A percentile compares a stretch with the other conserved stretches of the same genome.
phyloP scores from a whole-genome alignment of 768 basidiomycete species.

The Lactifluus hygrophoroides region DNA sequence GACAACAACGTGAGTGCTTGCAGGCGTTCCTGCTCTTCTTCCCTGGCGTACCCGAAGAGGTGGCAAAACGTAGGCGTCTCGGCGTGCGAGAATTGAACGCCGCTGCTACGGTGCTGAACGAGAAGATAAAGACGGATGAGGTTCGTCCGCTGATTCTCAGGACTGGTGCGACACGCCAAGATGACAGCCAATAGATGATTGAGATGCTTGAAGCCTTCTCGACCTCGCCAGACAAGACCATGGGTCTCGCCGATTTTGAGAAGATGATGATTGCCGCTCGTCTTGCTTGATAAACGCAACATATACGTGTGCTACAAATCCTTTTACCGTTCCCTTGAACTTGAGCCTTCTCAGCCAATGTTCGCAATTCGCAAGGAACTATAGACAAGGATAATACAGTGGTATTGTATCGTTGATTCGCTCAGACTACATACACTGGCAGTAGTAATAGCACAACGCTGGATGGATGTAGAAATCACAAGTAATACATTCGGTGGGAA shows the following conservation, averaged over 20 bases:
- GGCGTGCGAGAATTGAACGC: slow-evolving; percentile 58
- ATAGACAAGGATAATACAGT: not conserved
- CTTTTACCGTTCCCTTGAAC: not conserved
- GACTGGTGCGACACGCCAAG: not conserved
- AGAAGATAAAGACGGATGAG: slow-evolving; percentile 68
- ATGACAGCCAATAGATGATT: slow-evolving; percentile 41
- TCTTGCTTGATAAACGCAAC: slow-evolving; percentile 32
- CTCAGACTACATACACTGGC: too few species aligned
- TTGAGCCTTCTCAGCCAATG: not conserved
- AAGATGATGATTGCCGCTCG: slow-evolving; percentile 62
- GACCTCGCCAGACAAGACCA: slow-evolving; percentile 55
- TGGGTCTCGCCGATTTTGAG: slow-evolving; percentile 62
- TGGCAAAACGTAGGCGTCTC: slow-evolving; percentile 45
- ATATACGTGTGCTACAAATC: not conserved
- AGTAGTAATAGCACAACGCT: not conserved
- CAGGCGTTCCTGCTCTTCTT: slow-evolving; percentile 70
- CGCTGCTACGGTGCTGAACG: slow-evolving; percentile 54
- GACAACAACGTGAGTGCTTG: slow-evolving; percentile 47
- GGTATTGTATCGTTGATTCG: not conserved
- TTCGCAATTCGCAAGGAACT: not conserved
- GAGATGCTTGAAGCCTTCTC: slow-evolving; percentile 80
- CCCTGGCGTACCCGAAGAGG: slow-evolving; percentile 39
- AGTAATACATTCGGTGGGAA: not conserved
- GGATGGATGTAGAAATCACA: not conserved
- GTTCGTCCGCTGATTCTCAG: slow-evolving; percentile 29